These are phyloP conservation scores for Hsuehochloa calcarea DNA, from an alignment of 176 grass and related monocot genomes.

Conservation along the genomic window DNA sequence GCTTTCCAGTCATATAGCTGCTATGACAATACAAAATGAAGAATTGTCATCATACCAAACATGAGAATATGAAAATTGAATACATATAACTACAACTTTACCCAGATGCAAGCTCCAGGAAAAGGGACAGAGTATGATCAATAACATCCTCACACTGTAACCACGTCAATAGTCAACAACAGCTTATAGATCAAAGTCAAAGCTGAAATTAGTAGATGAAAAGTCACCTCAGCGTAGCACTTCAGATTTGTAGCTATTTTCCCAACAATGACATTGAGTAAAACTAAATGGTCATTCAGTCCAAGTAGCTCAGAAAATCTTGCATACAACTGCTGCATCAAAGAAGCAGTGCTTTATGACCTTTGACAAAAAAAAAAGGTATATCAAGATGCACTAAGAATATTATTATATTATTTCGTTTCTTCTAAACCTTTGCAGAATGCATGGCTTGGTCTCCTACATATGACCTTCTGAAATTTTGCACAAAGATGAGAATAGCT, in stretches of 20 bases:
- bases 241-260: conserved; percentile 99
- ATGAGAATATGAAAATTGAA: conserved; percentile 8
- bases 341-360: conserved; percentile 46
- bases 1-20: conserved; percentile 99
- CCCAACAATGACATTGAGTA: conserved; percentile 95
- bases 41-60: conserved; percentile 15
- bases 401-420: conserved; percentile 2
- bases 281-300: conserved; percentile 94
- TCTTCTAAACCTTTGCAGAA: conserved; percentile 76
- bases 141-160: conserved; percentile 92
- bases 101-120: conserved; percentile 94
- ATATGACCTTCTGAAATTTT: conserved; percentile 97
- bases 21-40: conserved; percentile 35
- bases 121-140: conserved; percentile 88
- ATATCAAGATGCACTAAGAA: conserved; percentile 25
- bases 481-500: conserved; percentile 90
- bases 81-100: conserved; percentile 38
- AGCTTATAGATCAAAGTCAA: conserved; percentile 30
- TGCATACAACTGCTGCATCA: conserved; percentile 93
- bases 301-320: conserved; percentile 98
- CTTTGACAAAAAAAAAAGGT: conserved; percentile 13
- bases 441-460: conserved; percentile 94
- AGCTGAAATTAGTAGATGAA: conserved; percentile 30
- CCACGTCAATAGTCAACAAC: conserved; percentile 43
- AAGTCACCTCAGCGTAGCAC: conserved; percentile 79